Conservation (phyloP, 768 basidiomycete genomes). For the Amanita muscaria region DNA sequence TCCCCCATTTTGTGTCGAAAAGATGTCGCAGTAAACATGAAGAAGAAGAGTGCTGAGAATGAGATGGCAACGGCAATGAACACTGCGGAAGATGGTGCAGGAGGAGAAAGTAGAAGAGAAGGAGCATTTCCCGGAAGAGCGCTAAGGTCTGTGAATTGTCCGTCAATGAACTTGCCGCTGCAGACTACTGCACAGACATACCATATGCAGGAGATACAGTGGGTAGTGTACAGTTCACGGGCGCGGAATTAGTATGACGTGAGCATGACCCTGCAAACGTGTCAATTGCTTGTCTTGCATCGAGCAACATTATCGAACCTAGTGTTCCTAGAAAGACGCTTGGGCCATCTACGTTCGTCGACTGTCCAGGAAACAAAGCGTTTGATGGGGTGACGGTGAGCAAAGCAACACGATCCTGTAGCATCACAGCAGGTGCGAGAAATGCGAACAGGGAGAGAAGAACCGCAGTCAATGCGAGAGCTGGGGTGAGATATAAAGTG, state of each 20-base stretch:
- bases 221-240: slow-evolving; percentile 46
- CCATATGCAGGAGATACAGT: slow-evolving; percentile 55
- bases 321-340: slow-evolving; percentile 57
- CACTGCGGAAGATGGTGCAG: slow-evolving; percentile 49
- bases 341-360: slow-evolving; percentile 50
- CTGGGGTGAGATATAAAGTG: slow-evolving; percentile 58
- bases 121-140: slow-evolving; percentile 52
- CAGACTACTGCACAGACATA: slow-evolving; percentile 21
- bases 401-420: slow-evolving; percentile 56
- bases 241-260: slow-evolving; percentile 36
- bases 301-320: slow-evolving; percentile 32
- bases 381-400: slow-evolving; percentile 55
- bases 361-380: slow-evolving; percentile 21
- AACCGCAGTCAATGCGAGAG: slow-evolving; percentile 57
- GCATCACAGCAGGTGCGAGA: slow-evolving; percentile 53
- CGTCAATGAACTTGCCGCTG: background rate
- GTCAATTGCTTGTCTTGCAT: background rate
- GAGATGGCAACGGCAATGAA: slow-evolving; percentile 56
- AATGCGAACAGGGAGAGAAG: slow-evolving; percentile 60
- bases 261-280: slow-evolving; percentile 56
- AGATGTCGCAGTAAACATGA: slow-evolving; percentile 56
- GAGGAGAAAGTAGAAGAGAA: slow-evolving; percentile 45
- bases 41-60: slow-evolving; percentile 52
- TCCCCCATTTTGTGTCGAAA: slow-evolving; percentile 57
- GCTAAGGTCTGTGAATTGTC: slow-evolving; percentile 44